Conservation (phyloP, 345 rosid genomes). For the Nasturtium officinale region DNA sequence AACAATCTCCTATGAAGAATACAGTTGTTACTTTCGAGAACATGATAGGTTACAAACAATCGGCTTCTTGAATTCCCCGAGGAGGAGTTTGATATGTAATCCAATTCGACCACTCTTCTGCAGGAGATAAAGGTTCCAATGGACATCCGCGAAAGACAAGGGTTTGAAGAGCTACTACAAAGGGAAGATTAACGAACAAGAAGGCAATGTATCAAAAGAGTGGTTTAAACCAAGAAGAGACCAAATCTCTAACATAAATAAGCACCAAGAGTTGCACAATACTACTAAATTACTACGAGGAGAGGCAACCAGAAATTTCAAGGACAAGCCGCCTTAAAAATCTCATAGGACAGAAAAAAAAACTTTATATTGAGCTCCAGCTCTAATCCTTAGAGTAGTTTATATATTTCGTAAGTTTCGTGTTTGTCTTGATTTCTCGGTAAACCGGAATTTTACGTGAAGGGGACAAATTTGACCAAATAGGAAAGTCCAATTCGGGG, state of each 20-base stretch:
- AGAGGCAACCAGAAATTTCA: not conserved
- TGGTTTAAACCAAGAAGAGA: not conserved
- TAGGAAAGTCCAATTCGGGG: not conserved
- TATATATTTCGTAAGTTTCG: not conserved
- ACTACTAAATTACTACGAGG: not conserved
- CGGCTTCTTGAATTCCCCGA: slow-evolving; percentile 56
- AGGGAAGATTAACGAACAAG: slow-evolving; percentile 33
- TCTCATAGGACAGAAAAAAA: not conserved
- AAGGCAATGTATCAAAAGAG: slow-evolving; percentile 1
- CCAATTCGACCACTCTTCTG: slow-evolving; percentile 48
- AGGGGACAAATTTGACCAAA: not conserved
- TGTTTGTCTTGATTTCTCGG: not conserved
- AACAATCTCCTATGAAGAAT: slow-evolving; percentile 22
- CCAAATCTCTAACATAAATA: slow-evolving; percentile 10
- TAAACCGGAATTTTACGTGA: not conserved
- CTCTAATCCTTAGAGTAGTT: not conserved
- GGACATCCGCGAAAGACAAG: slow-evolving; percentile 52
- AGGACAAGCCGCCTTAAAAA: not conserved
- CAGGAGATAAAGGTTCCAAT: slow-evolving; percentile 44
- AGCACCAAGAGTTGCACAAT: not conserved
- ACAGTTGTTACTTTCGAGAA: slow-evolving; percentile 40
- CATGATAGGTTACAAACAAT: slow-evolving; percentile 44
- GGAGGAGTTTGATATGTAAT: slow-evolving; percentile 51
- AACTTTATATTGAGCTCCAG: not conserved
- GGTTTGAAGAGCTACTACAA: slow-evolving; percentile 57